phyloP scores from a whole-genome alignment of 2,329 filamentous ascomycete species.

The Cladosporium sp. region DNA sequence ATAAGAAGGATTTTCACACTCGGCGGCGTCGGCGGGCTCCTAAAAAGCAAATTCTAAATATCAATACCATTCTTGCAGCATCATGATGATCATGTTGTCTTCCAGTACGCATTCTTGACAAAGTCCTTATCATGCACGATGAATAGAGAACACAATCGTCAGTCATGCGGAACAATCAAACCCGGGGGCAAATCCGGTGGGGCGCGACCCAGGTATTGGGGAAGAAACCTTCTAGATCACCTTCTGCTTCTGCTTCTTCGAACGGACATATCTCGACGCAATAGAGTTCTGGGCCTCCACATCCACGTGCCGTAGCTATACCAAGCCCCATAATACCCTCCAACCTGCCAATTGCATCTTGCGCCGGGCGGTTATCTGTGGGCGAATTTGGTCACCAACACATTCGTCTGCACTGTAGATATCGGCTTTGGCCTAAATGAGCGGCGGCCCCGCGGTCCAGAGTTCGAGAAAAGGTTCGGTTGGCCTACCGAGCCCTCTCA shows the following conservation, averaged over 20 bases:
- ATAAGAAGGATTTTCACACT: conserved; percentile 5
- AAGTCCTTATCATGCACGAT: neutral
- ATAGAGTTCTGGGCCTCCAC: conserved; percentile 18
- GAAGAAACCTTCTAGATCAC: neutral
- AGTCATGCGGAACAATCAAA: neutral
- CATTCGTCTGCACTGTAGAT: neutral
- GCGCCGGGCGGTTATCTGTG: conserved; percentile 21
- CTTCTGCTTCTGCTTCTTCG: neutral
- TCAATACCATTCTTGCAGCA: neutral
- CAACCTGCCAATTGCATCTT: conserved; percentile 19
- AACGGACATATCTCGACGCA: neutral
- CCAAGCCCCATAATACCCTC: neutral
- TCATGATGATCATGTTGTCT: neutral
- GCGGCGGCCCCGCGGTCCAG: conserved; percentile 16
- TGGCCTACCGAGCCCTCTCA: conserved; percentile 12
- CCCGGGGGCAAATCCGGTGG: neutral
- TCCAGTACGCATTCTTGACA: neutral
- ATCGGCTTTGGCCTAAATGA: conserved; percentile 17
- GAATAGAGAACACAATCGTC: neutral
- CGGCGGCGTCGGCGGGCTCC: neutral
- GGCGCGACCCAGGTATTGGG: neutral
- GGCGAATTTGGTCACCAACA: conserved; percentile 13
- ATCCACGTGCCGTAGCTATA: conserved; percentile 13
- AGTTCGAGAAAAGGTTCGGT: conserved; percentile 5
- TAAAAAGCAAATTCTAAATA: neutral